Conservation (phyloP, 768 basidiomycete genomes). For the Phanerochaete sordida region DNA sequence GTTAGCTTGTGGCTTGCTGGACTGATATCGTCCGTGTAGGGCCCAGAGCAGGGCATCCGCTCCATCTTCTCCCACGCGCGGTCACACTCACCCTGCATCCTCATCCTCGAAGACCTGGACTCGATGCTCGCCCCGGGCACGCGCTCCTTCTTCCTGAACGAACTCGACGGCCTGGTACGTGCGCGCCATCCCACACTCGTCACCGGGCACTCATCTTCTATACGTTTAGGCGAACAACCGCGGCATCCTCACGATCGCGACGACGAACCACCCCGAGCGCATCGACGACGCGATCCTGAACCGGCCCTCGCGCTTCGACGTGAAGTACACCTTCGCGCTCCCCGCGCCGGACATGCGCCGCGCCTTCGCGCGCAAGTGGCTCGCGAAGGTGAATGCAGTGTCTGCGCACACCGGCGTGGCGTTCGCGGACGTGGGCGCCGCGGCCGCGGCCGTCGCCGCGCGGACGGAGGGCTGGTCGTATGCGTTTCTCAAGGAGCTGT, state of each 20-base stretch:
- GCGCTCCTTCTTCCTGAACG: constrained; percentile 41
- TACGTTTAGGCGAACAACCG: no score
- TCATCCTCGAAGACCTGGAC: constrained; percentile 42
- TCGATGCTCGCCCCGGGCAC: constrained; percentile 35
- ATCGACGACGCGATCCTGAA: constrained; percentile 39
- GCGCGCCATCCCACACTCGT: no score
- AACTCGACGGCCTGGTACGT: constrained; percentile 27
- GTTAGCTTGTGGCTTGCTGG: neutral
- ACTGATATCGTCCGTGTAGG: constrained; percentile 7
- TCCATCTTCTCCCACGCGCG: constrained; percentile 35
- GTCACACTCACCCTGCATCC: constrained; percentile 24
- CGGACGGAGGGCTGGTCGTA: constrained; percentile 38
- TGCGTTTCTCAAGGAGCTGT: constrained; percentile 41
- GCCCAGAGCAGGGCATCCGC: constrained; percentile 26
- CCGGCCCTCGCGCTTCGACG: constrained; percentile 39
- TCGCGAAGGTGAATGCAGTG: constrained; percentile 26
- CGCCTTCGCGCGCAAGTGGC: constrained; percentile 40
- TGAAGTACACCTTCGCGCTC: constrained; percentile 38
- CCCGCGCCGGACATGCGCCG: constrained; percentile 27
- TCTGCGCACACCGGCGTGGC: constrained; percentile 19
- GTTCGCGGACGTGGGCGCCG: constrained; percentile 23
- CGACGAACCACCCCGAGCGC: constrained; percentile 41
- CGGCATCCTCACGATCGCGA: constrained; percentile 33
- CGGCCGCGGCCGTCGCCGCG: constrained; percentile 31
- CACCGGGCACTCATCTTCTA: no score